Percentiles rank a stretch among this genome's conserved stretches.
These are phyloP conservation scores for Lolium perenne DNA, from an alignment of 176 grass and related monocot genomes.

Conservation along the genomic window DNA sequence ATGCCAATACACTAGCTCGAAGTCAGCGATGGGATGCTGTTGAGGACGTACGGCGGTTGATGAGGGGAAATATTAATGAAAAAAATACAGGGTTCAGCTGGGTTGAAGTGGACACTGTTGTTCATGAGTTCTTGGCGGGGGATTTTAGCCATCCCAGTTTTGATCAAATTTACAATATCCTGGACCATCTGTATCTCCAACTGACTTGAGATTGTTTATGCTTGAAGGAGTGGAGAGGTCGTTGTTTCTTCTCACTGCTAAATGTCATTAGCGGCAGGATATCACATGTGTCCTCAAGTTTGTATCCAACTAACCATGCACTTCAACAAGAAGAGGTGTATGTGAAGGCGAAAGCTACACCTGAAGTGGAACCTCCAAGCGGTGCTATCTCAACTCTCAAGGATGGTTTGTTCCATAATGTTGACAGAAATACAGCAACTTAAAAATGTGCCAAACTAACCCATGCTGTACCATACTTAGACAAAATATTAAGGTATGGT, in stretches of 20 bases:
- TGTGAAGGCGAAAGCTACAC: not conserved
- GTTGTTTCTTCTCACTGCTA: slow-evolving; percentile 15
- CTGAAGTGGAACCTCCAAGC: not conserved
- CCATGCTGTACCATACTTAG: not conserved
- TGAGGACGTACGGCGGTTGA: slow-evolving; percentile 40
- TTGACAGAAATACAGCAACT: not conserved
- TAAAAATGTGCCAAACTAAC: slow-evolving; percentile 2
- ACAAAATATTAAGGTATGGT: not conserved
- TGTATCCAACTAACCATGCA: not conserved
- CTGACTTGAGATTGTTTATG: slow-evolving; percentile 20
- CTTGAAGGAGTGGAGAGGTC: not conserved
- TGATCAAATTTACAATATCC: slow-evolving; percentile 44
- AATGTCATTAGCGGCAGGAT: not conserved
- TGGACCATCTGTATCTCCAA: slow-evolving; percentile 56
- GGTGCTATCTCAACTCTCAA: slow-evolving; percentile 3
- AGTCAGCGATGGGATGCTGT: slow-evolving; percentile 55
- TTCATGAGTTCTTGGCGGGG: slow-evolving; percentile 51
- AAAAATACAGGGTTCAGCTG: slow-evolving; percentile 69
- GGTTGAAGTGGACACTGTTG: slow-evolving; percentile 51
- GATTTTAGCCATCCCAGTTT: slow-evolving; percentile 44
- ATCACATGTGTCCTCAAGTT: not conserved
- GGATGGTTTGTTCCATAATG: slow-evolving; percentile 17
- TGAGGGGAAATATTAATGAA: slow-evolving; percentile 50
- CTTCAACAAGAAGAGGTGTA: not conserved
- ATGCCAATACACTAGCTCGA: slow-evolving; percentile 66